Base-by-base conservation (phyloP, 306 rosid species). In the Arachis hypogaea region DNA sequence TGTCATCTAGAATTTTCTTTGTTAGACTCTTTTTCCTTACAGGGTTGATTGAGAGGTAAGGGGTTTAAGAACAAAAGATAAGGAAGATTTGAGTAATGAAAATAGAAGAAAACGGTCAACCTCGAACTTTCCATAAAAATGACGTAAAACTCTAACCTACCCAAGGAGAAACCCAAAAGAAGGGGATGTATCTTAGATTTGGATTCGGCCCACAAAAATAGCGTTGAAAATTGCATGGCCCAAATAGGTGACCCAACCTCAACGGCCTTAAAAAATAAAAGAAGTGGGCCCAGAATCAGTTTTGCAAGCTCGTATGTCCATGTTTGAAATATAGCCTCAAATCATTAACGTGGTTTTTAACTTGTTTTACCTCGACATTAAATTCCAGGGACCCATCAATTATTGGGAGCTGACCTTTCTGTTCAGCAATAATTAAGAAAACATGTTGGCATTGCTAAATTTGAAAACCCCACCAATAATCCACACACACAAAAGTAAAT, bases 381-480 rank as follows among this genome's bases (percentile, higher is more conserved):
- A 83, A 62, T 73, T 61, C 75, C 41, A 68, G 77, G 87, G 84
- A 73, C 84, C 87, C 87, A 77, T 68, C 84, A 83, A 83, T 80
- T 76, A 83, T 83, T 83, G 74, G 84, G 59, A 75, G 41, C 80
- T 63, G 71, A 68, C 82, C 76, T 77, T 80, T 64, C 71, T 77
- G 64, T 69, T 80, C 54, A 51, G 66, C 80, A 83, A 83, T 80
- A 76, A 80, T 83, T 77, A 43, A 80, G n/a, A 79, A 57, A 71
- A 78, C 77, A 82, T 65, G 86, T 69, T 60, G 65, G 67, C 66
- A 74, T 74, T 62, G 30, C 80, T 75, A 77, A 49, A 78, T 73
- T 73, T 49, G 47, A 82, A 62, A 56, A 82, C 80, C 80, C 83
- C 77, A 69, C 74, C 78, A 69, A 59, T 57, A 45, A 77, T 77